A percentile compares a stretch with the other conserved stretches of the same genome.
phyloP scores from a whole-genome alignment of 768 basidiomycete genomes.

The Auriculariales sp. region DNA sequence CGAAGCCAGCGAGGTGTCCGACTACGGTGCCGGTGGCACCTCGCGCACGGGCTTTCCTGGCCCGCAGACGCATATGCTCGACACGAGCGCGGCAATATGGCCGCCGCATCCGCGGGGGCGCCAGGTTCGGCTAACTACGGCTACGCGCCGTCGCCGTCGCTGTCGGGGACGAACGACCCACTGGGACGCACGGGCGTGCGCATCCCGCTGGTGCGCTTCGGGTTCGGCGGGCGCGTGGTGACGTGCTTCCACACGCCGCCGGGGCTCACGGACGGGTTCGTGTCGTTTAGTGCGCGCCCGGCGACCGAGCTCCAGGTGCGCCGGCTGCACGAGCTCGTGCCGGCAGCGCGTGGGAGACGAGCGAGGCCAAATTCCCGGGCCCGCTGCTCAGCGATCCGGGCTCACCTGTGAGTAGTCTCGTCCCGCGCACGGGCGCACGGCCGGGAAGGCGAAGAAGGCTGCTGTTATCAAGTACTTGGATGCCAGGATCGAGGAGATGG shows the following conservation, averaged over 20 bases:
- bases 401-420: slow-evolving; percentile 45
- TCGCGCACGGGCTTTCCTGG: neutral
- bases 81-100: slow-evolving; percentile 9
- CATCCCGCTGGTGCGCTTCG: slow-evolving; percentile 75
- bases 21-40: slow-evolving; percentile 9
- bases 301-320: slow-evolving; percentile 58
- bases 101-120: too few relatives aligned
- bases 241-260: slow-evolving; percentile 73
- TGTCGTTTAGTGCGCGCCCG: slow-evolving; percentile 56
- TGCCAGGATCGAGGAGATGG: slow-evolving; percentile 60
- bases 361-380: slow-evolving; percentile 60
- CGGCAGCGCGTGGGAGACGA: slow-evolving; percentile 46
- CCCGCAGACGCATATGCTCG: neutral
- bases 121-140: too few relatives aligned
- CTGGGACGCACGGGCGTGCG: slow-evolving; percentile 56
- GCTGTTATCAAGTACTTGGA: slow-evolving; percentile 65
- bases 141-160: slow-evolving; percentile 79
- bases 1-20: slow-evolving; percentile 7
- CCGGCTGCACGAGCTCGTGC: slow-evolving; percentile 50
- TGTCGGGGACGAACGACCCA: slow-evolving; percentile 72
- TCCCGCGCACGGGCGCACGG: slow-evolving; percentile 37
- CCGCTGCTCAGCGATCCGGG: slow-evolving; percentile 60
- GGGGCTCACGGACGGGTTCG: slow-evolving; percentile 55
- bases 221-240: slow-evolving; percentile 84
- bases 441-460: slow-evolving; percentile 71